Base-by-base conservation (phyloP, 768 basidiomycete genomes). In the Leucocoprinus birnbaumii region DNA sequence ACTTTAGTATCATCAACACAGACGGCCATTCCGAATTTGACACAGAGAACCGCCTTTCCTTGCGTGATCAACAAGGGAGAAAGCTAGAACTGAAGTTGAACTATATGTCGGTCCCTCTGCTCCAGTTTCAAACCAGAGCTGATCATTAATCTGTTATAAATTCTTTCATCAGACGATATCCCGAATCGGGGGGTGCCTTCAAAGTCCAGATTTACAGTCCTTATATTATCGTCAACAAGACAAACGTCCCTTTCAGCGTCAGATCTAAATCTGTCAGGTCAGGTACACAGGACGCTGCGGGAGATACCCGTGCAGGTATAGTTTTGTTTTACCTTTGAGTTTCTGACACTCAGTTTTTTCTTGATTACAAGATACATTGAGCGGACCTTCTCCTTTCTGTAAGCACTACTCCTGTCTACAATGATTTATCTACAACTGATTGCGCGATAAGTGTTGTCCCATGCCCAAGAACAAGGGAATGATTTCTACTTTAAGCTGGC, bases 1-100 rank as follows among this genome's bases (percentile, higher is more conserved):
- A 98, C 56, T 99, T 97, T 62, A 89, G 94, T 2, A 98, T 99
- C 69, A 95, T 99, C 71, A 98, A 94, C 65, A 92, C 91, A 14
- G 94, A 97, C 65, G 86, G 85, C 25, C 84, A 91, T 52, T 89
- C 94, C 2, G 94, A 94, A 69, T 93, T 94, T 59, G 89, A 88
- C 57, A 78, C 84, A 52, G 97, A 95, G 68, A 81, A 77, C 49
- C 79, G 74, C 34, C 70, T 98, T 46, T 80, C 79, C 5, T 69
- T 98, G 44, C 79, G 84, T 3, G 97, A 98, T 68, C 71, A 79
- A 50, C 73, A 76, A 37, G 87, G 85, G 51, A 79, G 89, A 46
- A 94, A 90, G 66, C 72, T 98, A 50, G 81, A 89, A 61, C 75
- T 98, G 48, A 84, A 74, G 57, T 70, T 98, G n/a, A 91, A 94